These are phyloP conservation scores for Oidium heveae DNA, from an alignment of 2,329 filamentous ascomycete genomes.

Conservation along the genomic window DNA sequence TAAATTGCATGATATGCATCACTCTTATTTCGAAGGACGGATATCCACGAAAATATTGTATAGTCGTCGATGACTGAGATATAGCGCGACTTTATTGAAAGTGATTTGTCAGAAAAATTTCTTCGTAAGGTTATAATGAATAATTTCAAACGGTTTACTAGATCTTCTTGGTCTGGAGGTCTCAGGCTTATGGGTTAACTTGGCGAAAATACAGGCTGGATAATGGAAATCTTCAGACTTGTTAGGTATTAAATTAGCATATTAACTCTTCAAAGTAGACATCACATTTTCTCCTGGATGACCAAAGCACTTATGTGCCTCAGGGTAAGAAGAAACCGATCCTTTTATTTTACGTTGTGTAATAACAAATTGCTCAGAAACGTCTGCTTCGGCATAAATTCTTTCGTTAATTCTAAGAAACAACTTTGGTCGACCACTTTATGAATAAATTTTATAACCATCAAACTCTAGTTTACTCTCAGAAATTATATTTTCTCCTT, in stretches of 20 bases:
- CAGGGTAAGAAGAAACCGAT: too few relatives aligned
- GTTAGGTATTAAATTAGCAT: neutral
- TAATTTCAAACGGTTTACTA: too few relatives aligned
- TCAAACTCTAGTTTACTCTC: too few relatives aligned
- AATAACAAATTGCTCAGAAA: neutral
- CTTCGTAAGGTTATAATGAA: too few relatives aligned
- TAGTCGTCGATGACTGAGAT: conserved; percentile 1
- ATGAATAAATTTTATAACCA: neutral
- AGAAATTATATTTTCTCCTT: too few relatives aligned
- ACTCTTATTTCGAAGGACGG: neutral
- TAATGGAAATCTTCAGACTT: neutral
- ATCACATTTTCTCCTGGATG: too few relatives aligned
- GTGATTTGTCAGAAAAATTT: neutral
- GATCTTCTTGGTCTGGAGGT: too few relatives aligned
- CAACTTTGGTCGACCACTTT: neutral
- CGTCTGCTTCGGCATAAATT: neutral
- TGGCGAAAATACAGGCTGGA: neutral
- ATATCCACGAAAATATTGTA: neutral
- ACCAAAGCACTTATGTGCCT: too few relatives aligned
- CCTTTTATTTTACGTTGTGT: too few relatives aligned
- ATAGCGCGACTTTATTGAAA: neutral
- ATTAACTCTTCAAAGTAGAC: too few relatives aligned
- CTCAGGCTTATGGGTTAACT: too few relatives aligned
- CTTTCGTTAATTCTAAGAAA: neutral
- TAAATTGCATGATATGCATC: neutral